Evolutionary conservation across 768 basidiomycete species (phyloP).

Genomic region (Wakefieldia striispora): DNA sequence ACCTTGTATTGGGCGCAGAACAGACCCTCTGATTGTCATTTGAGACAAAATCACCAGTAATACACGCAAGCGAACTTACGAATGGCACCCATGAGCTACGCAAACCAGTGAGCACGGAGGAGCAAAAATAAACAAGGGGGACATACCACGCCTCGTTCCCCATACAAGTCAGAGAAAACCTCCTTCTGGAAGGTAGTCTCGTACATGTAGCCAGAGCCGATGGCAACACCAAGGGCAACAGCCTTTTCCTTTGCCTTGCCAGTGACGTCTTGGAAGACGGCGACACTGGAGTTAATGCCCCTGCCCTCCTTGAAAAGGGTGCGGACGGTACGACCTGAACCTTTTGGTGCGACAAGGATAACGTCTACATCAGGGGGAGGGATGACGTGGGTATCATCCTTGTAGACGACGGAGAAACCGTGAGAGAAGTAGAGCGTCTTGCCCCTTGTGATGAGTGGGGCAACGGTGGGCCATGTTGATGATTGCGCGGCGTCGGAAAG

Average conservation of each 20-base stretch:
- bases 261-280: constrained; percentile 96
- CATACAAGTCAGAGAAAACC: constrained; percentile 98
- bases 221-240: constrained; percentile 86
- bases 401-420: constrained; percentile 98
- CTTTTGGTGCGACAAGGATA: constrained; percentile 98
- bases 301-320: constrained; percentile 99
- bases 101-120: constrained; percentile 5
- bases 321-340: constrained; percentile 97
- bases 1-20: constrained; percentile 99
- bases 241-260: constrained; percentile 99
- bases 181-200: constrained; percentile 99
- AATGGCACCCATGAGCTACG: constrained; percentile 93
- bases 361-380: constrained; percentile 95
- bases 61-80: constrained; percentile 48
- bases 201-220: constrained; percentile 97
- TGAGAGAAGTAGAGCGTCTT: constrained; percentile 99
- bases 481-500: constrained; percentile 99
- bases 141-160: constrained; percentile 98
- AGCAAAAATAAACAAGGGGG: background rate
- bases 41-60: constrained; percentile 3
- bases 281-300: constrained; percentile 93
- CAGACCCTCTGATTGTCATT: constrained; percentile 69
- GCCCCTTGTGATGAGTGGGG: constrained; percentile 97
- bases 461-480: constrained; percentile 85
- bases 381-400: constrained; percentile 92